These are phyloP conservation scores for Erythrobasidium yunnanense DNA, from an alignment of 768 basidiomycete genomes.

Conservation along the genomic window DNA sequence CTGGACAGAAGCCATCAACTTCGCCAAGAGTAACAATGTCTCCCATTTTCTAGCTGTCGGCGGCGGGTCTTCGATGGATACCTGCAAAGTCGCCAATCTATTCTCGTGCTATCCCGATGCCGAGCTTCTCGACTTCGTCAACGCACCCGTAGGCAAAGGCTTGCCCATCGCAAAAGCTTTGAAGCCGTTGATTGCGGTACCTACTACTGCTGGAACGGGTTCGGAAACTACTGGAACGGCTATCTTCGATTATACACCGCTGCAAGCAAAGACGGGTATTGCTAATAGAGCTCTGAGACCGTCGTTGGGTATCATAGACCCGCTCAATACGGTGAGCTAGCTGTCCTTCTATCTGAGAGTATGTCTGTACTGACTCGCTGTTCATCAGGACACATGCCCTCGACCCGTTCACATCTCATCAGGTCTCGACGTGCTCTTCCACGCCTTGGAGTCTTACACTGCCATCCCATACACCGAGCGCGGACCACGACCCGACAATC, in stretches of 20 bases:
- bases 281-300: slow-evolving; percentile 85
- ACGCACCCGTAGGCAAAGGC: slow-evolving; percentile 89
- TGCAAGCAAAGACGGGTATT: slow-evolving; percentile 93
- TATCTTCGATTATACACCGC: slow-evolving; percentile 77
- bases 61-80: slow-evolving; percentile 79
- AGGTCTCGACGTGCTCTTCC: slow-evolving; percentile 92
- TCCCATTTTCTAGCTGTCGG: slow-evolving; percentile 58
- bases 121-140: slow-evolving; percentile 84
- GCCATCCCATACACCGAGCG: slow-evolving; percentile 91
- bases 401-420: slow-evolving; percentile 84
- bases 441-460: slow-evolving; percentile 87
- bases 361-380: background rate
- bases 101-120: slow-evolving; percentile 85
- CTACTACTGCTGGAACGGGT: slow-evolving; percentile 74
- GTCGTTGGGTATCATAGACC: slow-evolving; percentile 71
- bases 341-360: background rate
- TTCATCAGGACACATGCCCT: slow-evolving; percentile 55
- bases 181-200: slow-evolving; percentile 60
- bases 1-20: slow-evolving; percentile 76
- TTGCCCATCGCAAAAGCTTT: slow-evolving; percentile 52
- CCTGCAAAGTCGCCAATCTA: slow-evolving; percentile 89
- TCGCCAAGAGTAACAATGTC: slow-evolving; percentile 75
- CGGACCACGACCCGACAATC: slow-evolving; percentile 76
- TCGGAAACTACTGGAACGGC: slow-evolving; percentile 84
- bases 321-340: slow-evolving; percentile 67